Conservation (phyloP, 371 early-diverging fungal species). For the Mucor saturninus region DNA sequence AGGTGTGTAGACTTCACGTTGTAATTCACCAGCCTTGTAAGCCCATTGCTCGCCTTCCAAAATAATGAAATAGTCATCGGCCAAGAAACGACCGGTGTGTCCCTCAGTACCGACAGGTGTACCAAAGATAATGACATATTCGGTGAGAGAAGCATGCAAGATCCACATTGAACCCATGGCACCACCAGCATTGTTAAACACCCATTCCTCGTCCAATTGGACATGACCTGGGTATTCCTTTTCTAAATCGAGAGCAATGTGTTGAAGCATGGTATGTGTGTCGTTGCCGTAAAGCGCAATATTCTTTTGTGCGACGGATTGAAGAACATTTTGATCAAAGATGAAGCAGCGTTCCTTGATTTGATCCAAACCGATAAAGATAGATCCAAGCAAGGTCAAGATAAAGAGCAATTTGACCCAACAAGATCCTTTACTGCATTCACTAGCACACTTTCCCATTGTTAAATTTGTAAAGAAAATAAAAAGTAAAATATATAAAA, state of each 20-base stretch:
- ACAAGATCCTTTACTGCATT: constrained; percentile 13
- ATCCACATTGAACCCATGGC: constrained; percentile 66
- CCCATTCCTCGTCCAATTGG: constrained; percentile 52
- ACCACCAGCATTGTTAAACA: constrained; percentile 63
- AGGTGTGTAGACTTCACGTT: constrained; percentile 43
- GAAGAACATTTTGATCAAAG: constrained; percentile 51
- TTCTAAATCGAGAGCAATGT: constrained; percentile 45
- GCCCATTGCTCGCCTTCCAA: constrained; percentile 66
- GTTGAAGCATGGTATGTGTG: constrained; percentile 36
- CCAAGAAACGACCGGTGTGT: constrained; percentile 55
- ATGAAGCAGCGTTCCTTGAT: constrained; percentile 45
- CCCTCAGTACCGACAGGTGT: constrained; percentile 64
- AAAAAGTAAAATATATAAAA: not conserved
- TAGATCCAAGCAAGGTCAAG: constrained; percentile 29
- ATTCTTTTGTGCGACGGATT: constrained; percentile 47
- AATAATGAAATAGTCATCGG: constrained; percentile 65
- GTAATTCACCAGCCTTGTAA: constrained; percentile 46
- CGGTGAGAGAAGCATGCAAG: constrained; percentile 56
- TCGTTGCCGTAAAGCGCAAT: constrained; percentile 46
- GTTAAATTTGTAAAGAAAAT: constrained; percentile 2
- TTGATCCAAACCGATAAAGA: constrained; percentile 46
- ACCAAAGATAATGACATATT: constrained; percentile 62
- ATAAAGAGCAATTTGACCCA: constrained; percentile 31
- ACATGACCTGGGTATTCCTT: constrained; percentile 54
- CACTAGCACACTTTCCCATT: constrained; percentile 4